phyloP scores from a whole-genome alignment of 2,329 filamentous ascomycete genomes.

The Fusarium brevicatenulatum region DNA sequence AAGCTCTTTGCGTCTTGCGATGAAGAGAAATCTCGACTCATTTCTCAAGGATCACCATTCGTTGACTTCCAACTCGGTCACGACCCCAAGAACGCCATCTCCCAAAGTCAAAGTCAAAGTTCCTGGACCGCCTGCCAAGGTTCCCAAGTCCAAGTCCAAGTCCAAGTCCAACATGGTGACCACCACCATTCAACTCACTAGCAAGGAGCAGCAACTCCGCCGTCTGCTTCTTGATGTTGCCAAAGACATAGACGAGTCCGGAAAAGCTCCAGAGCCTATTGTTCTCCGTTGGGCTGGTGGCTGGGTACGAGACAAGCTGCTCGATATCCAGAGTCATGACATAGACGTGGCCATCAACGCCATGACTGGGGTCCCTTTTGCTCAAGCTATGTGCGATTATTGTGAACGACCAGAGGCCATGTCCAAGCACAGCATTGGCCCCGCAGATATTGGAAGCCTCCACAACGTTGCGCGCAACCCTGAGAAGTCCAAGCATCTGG shows the following conservation, averaged over 20 bases:
- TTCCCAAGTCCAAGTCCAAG: neutral
- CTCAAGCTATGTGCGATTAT: slow-evolving; percentile 74
- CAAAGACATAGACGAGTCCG: slow-evolving; percentile 63
- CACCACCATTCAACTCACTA: slow-evolving; percentile 65
- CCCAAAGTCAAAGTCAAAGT: neutral
- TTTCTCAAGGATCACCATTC: slow-evolving; percentile 40
- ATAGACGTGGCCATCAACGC: slow-evolving; percentile 88
- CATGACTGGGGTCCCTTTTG: slow-evolving; percentile 84
- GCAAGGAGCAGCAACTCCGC: slow-evolving; percentile 77
- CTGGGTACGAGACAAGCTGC: slow-evolving; percentile 87
- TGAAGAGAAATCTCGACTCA: slow-evolving; percentile 50
- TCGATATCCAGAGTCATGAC: slow-evolving; percentile 77
- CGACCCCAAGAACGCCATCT: neutral
- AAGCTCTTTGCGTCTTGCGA: slow-evolving; percentile 35
- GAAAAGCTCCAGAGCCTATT: slow-evolving; percentile 62
- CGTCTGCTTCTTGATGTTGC: slow-evolving; percentile 86
- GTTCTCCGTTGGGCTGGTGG: slow-evolving; percentile 83
- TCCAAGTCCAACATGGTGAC: slow-evolving; percentile 26
- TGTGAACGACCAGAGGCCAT: slow-evolving; percentile 69
- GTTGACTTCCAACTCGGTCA: neutral
- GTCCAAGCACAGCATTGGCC: slow-evolving; percentile 67
- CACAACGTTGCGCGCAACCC: slow-evolving; percentile 93
- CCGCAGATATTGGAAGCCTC: slow-evolving; percentile 74
- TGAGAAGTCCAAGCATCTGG: slow-evolving; percentile 95
- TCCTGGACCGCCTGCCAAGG: neutral